Conservation (phyloP, 1,139 yeast genomes). For the Blastobotrys capitulatus region DNA sequence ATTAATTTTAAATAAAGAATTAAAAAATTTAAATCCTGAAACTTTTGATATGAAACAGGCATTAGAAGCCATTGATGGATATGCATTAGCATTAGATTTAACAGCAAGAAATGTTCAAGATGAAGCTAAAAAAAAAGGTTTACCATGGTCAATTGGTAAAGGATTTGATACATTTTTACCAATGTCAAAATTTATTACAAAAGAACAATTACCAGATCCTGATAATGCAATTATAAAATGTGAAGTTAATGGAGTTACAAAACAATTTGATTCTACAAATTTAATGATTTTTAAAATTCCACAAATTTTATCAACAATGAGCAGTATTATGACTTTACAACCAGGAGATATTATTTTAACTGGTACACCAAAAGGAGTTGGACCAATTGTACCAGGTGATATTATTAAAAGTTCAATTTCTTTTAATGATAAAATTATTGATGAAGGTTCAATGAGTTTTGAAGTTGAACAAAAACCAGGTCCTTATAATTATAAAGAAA, state of each 20-base stretch:
- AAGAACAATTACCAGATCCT: slow-evolving; percentile 62
- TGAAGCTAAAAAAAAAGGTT: slow-evolving; percentile 88
- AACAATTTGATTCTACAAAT: slow-evolving; percentile 73
- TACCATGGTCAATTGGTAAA: slow-evolving; percentile 96
- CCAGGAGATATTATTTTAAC: slow-evolving; percentile 89
- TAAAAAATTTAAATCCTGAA: slow-evolving; percentile 55
- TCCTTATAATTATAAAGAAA: slow-evolving; percentile 52
- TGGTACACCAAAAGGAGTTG: slow-evolving; percentile 99
- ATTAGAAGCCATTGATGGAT: slow-evolving; percentile 71
- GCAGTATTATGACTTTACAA: slow-evolving; percentile 81
- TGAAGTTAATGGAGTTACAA: slow-evolving; percentile 60
- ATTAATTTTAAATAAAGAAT: slow-evolving; percentile 56
- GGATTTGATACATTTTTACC: slow-evolving; percentile 97
- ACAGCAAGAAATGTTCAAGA: slow-evolving; percentile 96
- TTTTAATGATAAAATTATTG: slow-evolving; percentile 47
- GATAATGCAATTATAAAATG: slow-evolving; percentile 63
- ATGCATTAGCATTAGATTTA: slow-evolving; percentile 84
- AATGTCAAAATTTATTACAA: slow-evolving; percentile 63
- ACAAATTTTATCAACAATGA: slow-evolving; percentile 70
- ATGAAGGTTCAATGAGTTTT: slow-evolving; percentile 45
- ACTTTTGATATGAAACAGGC: slow-evolving; percentile 63
- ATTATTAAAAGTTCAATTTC: slow-evolving; percentile 55
- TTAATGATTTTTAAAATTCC: slow-evolving; percentile 90
- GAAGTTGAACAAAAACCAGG: slow-evolving; percentile 70
- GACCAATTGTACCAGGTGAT: slow-evolving; percentile 75